Base-by-base conservation (phyloP, 768 basidiomycete species). In the Pleurotus eryngii region DNA sequence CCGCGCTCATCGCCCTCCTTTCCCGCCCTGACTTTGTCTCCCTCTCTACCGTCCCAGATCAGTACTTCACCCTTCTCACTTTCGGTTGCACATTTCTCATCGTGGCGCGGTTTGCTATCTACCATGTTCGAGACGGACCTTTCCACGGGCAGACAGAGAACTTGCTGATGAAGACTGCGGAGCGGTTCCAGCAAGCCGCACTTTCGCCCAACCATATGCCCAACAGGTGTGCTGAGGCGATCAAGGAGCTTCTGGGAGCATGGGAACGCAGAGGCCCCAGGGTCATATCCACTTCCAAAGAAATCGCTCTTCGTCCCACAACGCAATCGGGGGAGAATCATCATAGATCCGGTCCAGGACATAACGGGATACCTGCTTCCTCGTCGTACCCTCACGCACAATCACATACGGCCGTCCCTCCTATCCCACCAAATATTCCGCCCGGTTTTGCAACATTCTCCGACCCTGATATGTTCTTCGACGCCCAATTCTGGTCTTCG, bases 51-150 rank as follows among this genome's bases (percentile, higher is more conserved):
- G 74, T 76, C 7, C 76, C 76, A 1, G 77, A 77, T 59, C 63
- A 64, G 24, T 55, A 77, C 22, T 79, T 73, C 51, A 46, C 46
- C 42, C 49, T 57, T n/a, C 56, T 60, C 55, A 67, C 72, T 0
- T 76, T 80, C 50, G 73, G 78, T 42, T 73, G 79, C 5, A 69
- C 76, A 2, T 79, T 72, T 53, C 59, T 81, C 51, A 70, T 80
- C 48, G 65, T 77, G 7, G 70, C 72, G 42, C 80, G 79, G 61
- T 78, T 78, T 64, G 70, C 65, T 46, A 67, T 76, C 27, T 60
- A 69, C 20, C 73, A 79, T 57, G 66, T 70, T 24, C 60, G 62
- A 0, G 68, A 69, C 6, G 65, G 68, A 30, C 71, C 70, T 15
- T 63, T 78, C 38, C 68, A 72, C 1, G 75, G 74, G 5, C 71